Percentiles rank a stretch among this genome's conserved stretches.
Conservation (phyloP, 192 early-diverging fungal species). For the Phlyctochytrium bullatum region DNA sequence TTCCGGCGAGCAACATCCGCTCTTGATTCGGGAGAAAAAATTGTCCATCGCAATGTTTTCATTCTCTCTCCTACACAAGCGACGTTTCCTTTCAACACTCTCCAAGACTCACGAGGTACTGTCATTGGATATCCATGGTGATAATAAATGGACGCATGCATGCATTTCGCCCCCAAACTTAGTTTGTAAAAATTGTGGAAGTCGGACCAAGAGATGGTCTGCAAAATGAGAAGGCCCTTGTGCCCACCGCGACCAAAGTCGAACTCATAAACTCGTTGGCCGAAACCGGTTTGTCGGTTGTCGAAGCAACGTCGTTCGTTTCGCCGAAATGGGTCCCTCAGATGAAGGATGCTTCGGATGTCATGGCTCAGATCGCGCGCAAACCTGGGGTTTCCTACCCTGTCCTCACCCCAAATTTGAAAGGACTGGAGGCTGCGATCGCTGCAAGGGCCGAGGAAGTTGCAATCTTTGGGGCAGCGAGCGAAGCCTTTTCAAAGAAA, state of each 20-base stretch:
- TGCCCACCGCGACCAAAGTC: slow-evolving; percentile 81
- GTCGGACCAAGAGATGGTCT: slow-evolving; percentile 96
- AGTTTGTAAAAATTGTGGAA: slow-evolving; percentile 84
- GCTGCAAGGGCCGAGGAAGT: slow-evolving; percentile 79
- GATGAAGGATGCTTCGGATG: slow-evolving; percentile 82
- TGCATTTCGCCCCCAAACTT: not conserved
- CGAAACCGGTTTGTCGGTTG: slow-evolving; percentile 67
- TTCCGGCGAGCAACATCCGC: no score
- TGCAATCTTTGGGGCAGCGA: slow-evolving; percentile 87
- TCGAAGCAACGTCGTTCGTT: slow-evolving; percentile 94
- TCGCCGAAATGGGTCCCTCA: slow-evolving; percentile 96
- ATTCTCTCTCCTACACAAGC: no score
- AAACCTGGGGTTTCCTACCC: slow-evolving; percentile 73
- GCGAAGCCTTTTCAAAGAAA: slow-evolving; percentile 81
- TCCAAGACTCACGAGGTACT: no score
- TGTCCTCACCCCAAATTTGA: slow-evolving; percentile 85
- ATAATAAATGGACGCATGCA: no score
- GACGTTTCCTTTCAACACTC: no score
- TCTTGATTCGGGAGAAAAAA: no score
- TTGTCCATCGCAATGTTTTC: no score
- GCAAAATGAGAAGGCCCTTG: slow-evolving; percentile 87
- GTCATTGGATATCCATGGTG: no score
- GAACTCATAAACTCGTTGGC: slow-evolving; percentile 82
- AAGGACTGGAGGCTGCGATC: slow-evolving; percentile 73
- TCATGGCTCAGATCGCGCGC: slow-evolving; percentile 67